Conservation (phyloP, 257 asterid species). For the Forsythia viridissima region DNA sequence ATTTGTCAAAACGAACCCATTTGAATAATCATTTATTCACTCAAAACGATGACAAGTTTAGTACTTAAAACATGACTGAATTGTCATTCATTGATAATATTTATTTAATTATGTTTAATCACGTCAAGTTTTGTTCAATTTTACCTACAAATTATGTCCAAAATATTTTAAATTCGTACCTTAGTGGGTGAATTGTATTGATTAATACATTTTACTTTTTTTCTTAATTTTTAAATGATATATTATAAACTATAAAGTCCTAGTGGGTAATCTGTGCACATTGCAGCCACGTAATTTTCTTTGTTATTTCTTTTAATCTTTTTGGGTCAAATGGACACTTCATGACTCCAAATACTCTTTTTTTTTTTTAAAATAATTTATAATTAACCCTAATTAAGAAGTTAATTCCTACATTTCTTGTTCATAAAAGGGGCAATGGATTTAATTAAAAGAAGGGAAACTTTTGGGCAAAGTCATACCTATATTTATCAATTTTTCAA, state of each 20-base stretch:
- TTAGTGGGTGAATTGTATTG: neutral
- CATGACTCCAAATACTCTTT: neutral
- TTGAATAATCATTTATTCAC: neutral
- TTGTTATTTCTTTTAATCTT: neutral
- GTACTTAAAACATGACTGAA: too few species aligned
- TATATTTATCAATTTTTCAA: conserved; percentile 1
- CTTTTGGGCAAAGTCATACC: neutral
- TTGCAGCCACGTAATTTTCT: conserved; percentile 33
- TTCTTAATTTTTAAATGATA: neutral
- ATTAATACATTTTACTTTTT: neutral
- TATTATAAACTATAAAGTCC: conserved; percentile 12
- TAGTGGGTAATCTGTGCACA: conserved; percentile 33
- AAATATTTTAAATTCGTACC: neutral
- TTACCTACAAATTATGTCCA: neutral
- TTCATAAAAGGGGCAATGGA: neutral
- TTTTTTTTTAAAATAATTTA: too few species aligned
- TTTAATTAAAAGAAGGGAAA: neutral
- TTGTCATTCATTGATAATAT: too few species aligned
- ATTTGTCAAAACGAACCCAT: neutral
- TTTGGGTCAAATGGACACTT: conserved; percentile 21
- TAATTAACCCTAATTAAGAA: neutral
- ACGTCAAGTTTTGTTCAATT: neutral
- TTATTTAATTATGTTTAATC: neutral
- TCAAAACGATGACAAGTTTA: too few species aligned
- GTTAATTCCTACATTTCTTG: neutral